Evolutionary conservation across 495 filamentous ascomycete species (phyloP).

Genomic region (Penicillium odoratum): DNA sequence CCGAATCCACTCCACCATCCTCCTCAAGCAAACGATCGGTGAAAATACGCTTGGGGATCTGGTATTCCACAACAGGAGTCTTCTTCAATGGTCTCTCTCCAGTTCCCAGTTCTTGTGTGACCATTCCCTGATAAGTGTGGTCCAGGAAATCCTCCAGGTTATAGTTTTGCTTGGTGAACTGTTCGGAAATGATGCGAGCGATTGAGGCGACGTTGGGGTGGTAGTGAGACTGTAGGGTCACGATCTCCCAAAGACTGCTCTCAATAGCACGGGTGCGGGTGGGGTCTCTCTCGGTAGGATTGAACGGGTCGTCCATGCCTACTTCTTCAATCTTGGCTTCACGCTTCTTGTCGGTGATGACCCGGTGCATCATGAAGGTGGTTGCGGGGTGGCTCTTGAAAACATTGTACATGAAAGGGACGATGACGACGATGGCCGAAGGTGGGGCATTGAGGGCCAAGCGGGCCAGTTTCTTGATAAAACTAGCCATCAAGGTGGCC

Average conservation of each 20-base stretch:
- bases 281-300: conserved; percentile 72
- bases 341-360: conserved; percentile 55
- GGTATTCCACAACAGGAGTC: conserved; percentile 83
- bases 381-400: conserved; percentile 86
- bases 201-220: conserved; percentile 96
- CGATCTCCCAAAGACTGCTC: conserved; percentile 92
- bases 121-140: conserved; percentile 86
- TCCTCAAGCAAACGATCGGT: conserved; percentile 46
- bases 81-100: conserved; percentile 76
- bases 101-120: conserved; percentile 70
- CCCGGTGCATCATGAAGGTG: conserved; percentile 93
- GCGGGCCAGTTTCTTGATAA: conserved; percentile 88
- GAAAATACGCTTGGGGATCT: conserved; percentile 90
- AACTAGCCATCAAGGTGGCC: conserved; percentile 84
- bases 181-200: conserved; percentile 90
- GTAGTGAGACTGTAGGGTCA: conserved; percentile 86
- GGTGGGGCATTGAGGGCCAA: conserved; percentile 83
- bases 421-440: conserved; percentile 78
- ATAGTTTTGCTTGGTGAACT: conserved; percentile 95
- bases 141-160: conserved; percentile 95
- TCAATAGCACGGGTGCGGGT: conserved; percentile 85
- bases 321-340: conserved; percentile 58
- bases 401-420: conserved; percentile 95
- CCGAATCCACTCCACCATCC: conserved; percentile 45
- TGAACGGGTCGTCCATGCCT: conserved; percentile 80